phyloP scores from a whole-genome alignment of 1,284 basidiomycete species.

The Kalmanozyma brasiliensis region DNA sequence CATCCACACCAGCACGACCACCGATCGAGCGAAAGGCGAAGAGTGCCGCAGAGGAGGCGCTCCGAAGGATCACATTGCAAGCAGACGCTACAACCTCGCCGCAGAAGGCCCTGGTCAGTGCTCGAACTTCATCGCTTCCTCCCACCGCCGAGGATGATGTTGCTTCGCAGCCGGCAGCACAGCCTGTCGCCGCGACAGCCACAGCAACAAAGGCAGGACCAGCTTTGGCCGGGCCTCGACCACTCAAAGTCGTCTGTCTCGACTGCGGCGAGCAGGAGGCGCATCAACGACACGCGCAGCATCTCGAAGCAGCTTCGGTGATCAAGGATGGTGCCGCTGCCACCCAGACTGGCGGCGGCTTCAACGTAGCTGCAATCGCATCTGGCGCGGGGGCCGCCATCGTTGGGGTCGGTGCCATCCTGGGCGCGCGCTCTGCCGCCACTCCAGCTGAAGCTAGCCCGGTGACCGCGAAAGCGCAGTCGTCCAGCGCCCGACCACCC shows the following conservation, averaged over 20 bases:
- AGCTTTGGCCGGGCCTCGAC: constrained; percentile 12
- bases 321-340: background rate
- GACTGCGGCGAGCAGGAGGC: constrained; percentile 53
- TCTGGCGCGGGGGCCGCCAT: constrained; percentile 38
- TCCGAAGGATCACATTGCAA: constrained; percentile 28
- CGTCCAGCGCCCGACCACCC: constrained; percentile 10
- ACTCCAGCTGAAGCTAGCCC: background rate
- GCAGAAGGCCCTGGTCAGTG: constrained; percentile 21
- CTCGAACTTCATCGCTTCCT: constrained; percentile 38
- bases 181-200: background rate
- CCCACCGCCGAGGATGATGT: constrained; percentile 11
- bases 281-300: constrained; percentile 33
- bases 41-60: constrained; percentile 48
- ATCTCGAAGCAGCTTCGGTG: constrained; percentile 20
- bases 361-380: constrained; percentile 15
- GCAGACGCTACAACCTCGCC: constrained; percentile 15
- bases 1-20: constrained; percentile 13
- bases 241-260: constrained; percentile 50
- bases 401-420: constrained; percentile 27
- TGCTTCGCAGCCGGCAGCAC: background rate
- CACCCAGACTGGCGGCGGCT: background rate
- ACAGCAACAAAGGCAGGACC: background rate
- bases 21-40: constrained; percentile 18
- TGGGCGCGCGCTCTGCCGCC: constrained; percentile 11
- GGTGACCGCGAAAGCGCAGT: background rate